Conservation (phyloP, 192 early-diverging fungal genomes). For the Haplosporangium gracile region DNA sequence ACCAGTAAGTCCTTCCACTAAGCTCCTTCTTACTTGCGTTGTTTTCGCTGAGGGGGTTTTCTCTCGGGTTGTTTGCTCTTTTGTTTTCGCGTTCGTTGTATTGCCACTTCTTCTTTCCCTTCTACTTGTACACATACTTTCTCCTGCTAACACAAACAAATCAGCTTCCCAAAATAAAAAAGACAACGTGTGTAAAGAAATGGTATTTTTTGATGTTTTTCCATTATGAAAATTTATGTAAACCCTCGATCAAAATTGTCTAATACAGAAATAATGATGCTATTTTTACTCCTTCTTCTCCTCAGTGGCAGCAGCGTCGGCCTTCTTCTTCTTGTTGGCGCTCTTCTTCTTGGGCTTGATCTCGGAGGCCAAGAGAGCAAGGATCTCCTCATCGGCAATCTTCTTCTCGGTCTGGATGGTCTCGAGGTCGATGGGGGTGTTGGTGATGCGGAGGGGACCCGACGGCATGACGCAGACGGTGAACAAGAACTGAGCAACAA, state of each 20-base stretch:
- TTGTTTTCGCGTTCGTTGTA: not conserved
- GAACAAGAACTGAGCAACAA: conserved; percentile 92
- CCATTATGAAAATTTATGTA: conserved; percentile 1
- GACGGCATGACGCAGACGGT: conserved; percentile 92
- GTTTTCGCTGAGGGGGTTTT: not conserved
- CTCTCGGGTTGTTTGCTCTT: not conserved
- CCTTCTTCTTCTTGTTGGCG: conserved; percentile 66
- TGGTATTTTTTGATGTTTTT: conserved; percentile 18
- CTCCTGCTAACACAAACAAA: not conserved
- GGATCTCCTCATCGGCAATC: conserved; percentile 84
- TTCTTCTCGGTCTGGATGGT: conserved; percentile 88
- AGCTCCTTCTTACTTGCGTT: not conserved
- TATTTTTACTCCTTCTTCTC: conserved; percentile 40
- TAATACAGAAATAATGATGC: not conserved
- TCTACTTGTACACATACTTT: not conserved
- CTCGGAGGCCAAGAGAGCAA: conserved; percentile 76
- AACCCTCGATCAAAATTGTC: conserved; percentile 11
- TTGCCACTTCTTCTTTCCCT: not conserved
- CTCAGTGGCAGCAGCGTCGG: conserved; percentile 44
- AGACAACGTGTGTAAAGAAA: not conserved
- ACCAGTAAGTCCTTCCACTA: not conserved
- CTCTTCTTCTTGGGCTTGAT: conserved; percentile 64
- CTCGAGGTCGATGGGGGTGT: conserved; percentile 79
- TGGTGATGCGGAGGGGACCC: conserved; percentile 89
- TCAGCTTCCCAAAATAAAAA: not conserved